A percentile compares a stretch with the other conserved stretches of the same genome.
These are phyloP conservation scores for Corymbia citriodora DNA, from an alignment of 441 rosid genomes.

Conservation along the genomic window DNA sequence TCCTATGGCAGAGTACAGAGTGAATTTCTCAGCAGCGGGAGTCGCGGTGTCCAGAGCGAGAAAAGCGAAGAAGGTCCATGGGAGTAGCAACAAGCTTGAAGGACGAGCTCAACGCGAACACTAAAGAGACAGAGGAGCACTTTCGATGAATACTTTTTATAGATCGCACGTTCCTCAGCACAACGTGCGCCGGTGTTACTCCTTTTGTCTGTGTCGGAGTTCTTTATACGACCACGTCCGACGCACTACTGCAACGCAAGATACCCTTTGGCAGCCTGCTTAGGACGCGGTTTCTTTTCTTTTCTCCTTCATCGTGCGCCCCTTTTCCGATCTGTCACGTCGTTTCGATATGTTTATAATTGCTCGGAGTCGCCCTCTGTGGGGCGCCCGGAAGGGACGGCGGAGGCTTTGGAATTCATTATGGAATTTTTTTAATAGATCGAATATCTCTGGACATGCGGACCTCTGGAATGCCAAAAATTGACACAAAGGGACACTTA, in stretches of 20 bases:
- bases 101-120: not conserved
- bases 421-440: not conserved
- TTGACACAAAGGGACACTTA: too few species aligned
- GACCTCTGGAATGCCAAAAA: too few species aligned
- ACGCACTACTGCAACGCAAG: not conserved
- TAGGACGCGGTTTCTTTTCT: not conserved
- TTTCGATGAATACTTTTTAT: not conserved
- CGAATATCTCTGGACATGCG: not conserved
- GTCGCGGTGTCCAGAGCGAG: rapidly evolving
- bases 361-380: not conserved
- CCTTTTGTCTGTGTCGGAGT: not conserved
- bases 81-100: not conserved
- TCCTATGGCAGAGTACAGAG: not conserved
- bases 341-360: not conserved
- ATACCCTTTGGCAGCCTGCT: not conserved
- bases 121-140: not conserved
- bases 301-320: not conserved
- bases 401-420: not conserved
- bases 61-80: not conserved
- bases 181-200: not conserved
- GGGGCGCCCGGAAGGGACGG: not conserved
- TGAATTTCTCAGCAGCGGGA: not conserved
- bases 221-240: not conserved
- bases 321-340: not conserved
- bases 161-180: not conserved